phyloP scores from a whole-genome alignment of 177 flowering plant species.

The Vitis hybrid region DNA sequence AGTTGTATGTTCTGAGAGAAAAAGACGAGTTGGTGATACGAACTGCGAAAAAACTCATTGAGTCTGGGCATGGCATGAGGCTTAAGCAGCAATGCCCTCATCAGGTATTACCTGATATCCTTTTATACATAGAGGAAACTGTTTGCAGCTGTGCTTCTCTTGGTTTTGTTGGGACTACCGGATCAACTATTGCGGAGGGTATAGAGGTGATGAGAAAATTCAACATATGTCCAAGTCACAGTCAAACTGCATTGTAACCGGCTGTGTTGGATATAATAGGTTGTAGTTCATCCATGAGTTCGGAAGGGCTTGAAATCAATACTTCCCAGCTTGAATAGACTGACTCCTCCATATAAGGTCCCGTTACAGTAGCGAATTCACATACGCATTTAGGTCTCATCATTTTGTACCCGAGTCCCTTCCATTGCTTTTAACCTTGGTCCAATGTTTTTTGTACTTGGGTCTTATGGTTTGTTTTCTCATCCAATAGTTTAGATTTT shows the following conservation, averaged over 20 bases:
- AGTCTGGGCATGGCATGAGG: conserved; percentile 39
- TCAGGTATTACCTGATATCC: conserved; percentile 49
- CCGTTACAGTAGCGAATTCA: too few relatives aligned
- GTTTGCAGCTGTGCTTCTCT: conserved; percentile 90
- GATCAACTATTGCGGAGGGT: conserved; percentile 89
- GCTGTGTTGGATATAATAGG: too few relatives aligned
- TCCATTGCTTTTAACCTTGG: too few relatives aligned
- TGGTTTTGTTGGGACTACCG: conserved; percentile 93
- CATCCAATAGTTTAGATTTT: too few relatives aligned
- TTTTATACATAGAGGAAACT: conserved; percentile 72
- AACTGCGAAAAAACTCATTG: conserved; percentile 50
- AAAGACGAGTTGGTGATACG: conserved; percentile 49
- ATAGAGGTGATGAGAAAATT: conserved; percentile 70
- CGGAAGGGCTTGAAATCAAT: too few relatives aligned
- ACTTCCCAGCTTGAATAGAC: too few relatives aligned
- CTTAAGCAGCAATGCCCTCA: conserved; percentile 32
- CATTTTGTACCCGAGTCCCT: too few relatives aligned
- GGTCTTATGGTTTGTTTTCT: too few relatives aligned
- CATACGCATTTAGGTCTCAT: too few relatives aligned
- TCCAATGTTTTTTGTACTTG: too few relatives aligned
- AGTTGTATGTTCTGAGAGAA: conserved; percentile 50
- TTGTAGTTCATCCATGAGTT: not conserved
- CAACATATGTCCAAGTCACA: conserved; percentile 30
- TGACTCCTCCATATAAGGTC: too few relatives aligned
- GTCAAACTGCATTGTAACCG: not conserved